These are phyloP conservation scores for Claviceps capensis DNA, from an alignment of 2,329 filamentous ascomycete genomes.

Conservation along the genomic window DNA sequence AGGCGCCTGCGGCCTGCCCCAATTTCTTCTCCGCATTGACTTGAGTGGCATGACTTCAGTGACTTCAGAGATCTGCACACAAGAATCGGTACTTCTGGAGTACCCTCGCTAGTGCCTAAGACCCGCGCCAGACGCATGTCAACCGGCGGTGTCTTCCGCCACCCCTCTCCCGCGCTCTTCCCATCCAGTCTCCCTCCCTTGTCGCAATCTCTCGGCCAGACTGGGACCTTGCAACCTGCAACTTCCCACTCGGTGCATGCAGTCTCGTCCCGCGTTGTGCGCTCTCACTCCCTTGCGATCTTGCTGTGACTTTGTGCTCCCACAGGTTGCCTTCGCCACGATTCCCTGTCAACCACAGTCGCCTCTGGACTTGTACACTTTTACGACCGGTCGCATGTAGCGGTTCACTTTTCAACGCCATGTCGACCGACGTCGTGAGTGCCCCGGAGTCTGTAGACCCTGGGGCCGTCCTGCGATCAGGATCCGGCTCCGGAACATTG, in stretches of 20 bases:
- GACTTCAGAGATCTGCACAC: background rate
- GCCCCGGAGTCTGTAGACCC: slow-evolving; percentile 24
- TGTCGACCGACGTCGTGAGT: slow-evolving; percentile 43
- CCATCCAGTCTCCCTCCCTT: background rate
- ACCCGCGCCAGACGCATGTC: background rate
- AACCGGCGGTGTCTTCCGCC: background rate
- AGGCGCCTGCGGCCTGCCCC: background rate
- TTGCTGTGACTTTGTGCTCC: slow-evolving; percentile 3
- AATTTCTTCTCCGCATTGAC: background rate
- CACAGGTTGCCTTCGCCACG: background rate
- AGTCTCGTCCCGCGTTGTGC: slow-evolving; percentile 4
- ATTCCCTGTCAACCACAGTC: background rate
- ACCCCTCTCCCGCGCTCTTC: background rate
- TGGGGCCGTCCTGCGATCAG: slow-evolving; percentile 4
- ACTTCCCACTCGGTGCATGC: background rate
- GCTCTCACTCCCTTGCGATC: slow-evolving; percentile 4
- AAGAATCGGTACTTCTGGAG: background rate
- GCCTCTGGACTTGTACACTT: slow-evolving; percentile 9
- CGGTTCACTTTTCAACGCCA: slow-evolving; percentile 27
- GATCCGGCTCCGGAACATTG: slow-evolving; percentile 15
- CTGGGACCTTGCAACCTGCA: background rate
- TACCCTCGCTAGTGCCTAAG: background rate
- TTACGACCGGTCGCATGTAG: slow-evolving; percentile 23
- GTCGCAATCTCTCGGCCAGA: background rate
- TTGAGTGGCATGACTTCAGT: background rate